A percentile compares a stretch with the other conserved stretches of the same genome.
phyloP scores from a whole-genome alignment of 805 yeast species.

The Kluyveromyces lactis region DNA sequence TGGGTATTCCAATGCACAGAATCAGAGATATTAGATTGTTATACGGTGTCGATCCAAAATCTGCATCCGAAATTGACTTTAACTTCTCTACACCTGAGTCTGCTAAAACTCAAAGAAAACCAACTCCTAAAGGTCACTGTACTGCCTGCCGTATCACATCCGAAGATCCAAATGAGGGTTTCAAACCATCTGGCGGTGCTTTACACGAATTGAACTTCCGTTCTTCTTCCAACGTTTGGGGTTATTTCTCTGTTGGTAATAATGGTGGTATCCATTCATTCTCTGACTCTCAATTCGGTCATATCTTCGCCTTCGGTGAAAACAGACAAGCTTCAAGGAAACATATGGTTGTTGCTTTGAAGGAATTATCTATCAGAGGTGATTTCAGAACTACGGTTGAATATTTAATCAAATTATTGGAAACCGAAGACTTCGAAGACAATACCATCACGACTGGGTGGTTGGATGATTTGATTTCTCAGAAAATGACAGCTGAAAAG shows the following conservation, averaged over 20 bases:
- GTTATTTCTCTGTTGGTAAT: slow-evolving; percentile 94
- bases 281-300: slow-evolving; percentile 98
- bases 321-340: slow-evolving; percentile 96
- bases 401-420: slow-evolving; percentile 87
- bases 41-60: slow-evolving; percentile 95
- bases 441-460: slow-evolving; percentile 98
- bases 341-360: slow-evolving; percentile 97
- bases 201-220: slow-evolving; percentile 94
- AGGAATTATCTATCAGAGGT: slow-evolving; percentile 94
- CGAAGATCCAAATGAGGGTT: slow-evolving; percentile 99
- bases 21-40: slow-evolving; percentile 85
- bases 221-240: slow-evolving; percentile 98
- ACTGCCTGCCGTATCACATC: slow-evolving; percentile 99
- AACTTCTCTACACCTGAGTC: slow-evolving; percentile 71
- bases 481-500: slow-evolving; percentile 92
- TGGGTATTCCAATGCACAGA: slow-evolving; percentile 98
- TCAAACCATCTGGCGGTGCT: slow-evolving; percentile 97
- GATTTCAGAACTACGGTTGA: slow-evolving; percentile 98
- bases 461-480: slow-evolving; percentile 93
- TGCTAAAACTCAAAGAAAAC: slow-evolving; percentile 75
- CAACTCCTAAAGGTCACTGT: slow-evolving; percentile 96
- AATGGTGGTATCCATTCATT: slow-evolving; percentile 96
- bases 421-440: slow-evolving; percentile 93
- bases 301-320: slow-evolving; percentile 97
- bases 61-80: slow-evolving; percentile 83